phyloP scores from a whole-genome alignment of 768 basidiomycete species.

The Clavaria fumosa region DNA sequence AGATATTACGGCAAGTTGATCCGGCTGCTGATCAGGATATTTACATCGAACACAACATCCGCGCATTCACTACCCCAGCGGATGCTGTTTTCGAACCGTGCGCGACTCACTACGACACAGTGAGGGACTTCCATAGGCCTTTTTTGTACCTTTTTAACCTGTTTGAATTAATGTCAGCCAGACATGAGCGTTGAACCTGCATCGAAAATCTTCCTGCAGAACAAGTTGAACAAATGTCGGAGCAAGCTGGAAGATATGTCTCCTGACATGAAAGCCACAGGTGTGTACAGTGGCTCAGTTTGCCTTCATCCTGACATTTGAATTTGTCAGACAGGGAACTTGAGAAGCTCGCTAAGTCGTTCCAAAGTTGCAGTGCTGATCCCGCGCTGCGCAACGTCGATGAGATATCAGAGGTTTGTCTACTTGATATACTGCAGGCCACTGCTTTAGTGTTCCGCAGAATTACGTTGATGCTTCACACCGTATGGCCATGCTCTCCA shows the following conservation, averaged over 20 bases:
- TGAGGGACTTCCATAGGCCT: slow-evolving; percentile 20
- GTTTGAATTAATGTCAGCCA: slow-evolving; percentile 6
- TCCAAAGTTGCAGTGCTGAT: slow-evolving; percentile 33
- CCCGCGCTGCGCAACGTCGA: slow-evolving; percentile 39
- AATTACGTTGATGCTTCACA: too few species aligned
- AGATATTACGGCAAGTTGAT: slow-evolving; percentile 36
- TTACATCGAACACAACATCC: slow-evolving; percentile 57
- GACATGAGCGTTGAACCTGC: slow-evolving; percentile 50
- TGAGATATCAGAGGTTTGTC: slow-evolving; percentile 39
- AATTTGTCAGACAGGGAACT: slow-evolving; percentile 33
- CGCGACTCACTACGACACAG: slow-evolving; percentile 60
- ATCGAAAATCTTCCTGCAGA: slow-evolving; percentile 70
- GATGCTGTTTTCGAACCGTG: slow-evolving; percentile 73
- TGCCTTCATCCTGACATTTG: background rate
- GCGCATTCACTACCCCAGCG: slow-evolving; percentile 44
- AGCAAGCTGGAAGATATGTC: slow-evolving; percentile 47
- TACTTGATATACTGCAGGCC: too few species aligned
- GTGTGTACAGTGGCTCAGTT: slow-evolving; percentile 28
- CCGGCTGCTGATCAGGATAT: slow-evolving; percentile 48
- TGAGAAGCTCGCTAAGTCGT: slow-evolving; percentile 31
- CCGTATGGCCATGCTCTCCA: too few species aligned
- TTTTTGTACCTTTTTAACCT: background rate
- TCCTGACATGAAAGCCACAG: slow-evolving; percentile 43
- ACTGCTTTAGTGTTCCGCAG: slow-evolving; percentile 32
- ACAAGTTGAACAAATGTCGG: slow-evolving; percentile 47